A percentile compares a stretch with the other conserved stretches of the same genome.
Conservation (phyloP, 495 filamentous ascomycete species). For the Penicillium malachiteum region DNA sequence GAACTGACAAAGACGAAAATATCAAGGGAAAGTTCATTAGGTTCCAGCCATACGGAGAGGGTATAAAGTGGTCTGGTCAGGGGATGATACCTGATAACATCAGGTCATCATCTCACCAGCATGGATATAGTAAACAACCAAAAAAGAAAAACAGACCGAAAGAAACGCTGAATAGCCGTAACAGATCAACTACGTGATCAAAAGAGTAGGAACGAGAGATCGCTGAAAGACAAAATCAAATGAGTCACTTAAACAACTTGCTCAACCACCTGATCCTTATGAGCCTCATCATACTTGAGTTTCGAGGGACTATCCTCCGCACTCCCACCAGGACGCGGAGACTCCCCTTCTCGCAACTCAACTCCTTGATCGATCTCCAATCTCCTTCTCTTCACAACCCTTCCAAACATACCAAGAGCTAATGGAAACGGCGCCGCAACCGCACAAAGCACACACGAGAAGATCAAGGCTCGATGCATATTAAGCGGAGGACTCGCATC, state of each 20-base stretch:
- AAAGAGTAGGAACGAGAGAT: too few relatives aligned
- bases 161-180: too few relatives aligned
- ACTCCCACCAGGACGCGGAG: background rate
- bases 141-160: background rate
- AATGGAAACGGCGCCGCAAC: slow-evolving; percentile 66
- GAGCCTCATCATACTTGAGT: too few relatives aligned
- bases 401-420: slow-evolving; percentile 63
- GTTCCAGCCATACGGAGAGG: background rate
- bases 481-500: slow-evolving; percentile 58
- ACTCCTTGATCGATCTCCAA: slow-evolving; percentile 54
- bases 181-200: too few relatives aligned
- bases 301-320: too few relatives aligned
- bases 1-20: too few relatives aligned
- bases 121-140: background rate
- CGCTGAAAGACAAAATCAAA: too few relatives aligned
- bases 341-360: slow-evolving; percentile 12
- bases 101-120: too few relatives aligned
- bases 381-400: slow-evolving; percentile 53
- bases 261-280: too few relatives aligned
- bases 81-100: background rate
- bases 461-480: slow-evolving; percentile 74
- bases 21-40: background rate
- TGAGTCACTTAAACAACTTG: too few relatives aligned
- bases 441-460: slow-evolving; percentile 68
- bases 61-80: background rate